Base-by-base conservation (phyloP, 768 basidiomycete genomes). In the Coprinopsis sp. region DNA sequence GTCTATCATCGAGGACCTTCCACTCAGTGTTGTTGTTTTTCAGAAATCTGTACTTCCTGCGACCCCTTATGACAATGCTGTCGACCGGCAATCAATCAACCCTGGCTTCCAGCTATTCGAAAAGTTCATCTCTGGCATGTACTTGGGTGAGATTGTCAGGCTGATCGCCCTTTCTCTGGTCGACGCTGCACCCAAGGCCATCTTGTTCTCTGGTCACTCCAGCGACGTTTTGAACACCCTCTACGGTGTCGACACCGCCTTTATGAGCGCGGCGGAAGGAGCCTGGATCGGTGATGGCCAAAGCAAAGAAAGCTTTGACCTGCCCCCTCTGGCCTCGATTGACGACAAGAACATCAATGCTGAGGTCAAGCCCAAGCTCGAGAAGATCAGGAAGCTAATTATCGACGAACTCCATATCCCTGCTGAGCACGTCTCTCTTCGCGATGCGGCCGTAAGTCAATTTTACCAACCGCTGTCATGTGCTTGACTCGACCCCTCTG, bases 41-140 rank as follows among this genome's bases (percentile, higher is more conserved):
- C 53, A 94, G 85, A 83, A 94, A 47, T 73, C 78, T 10, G 81
- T 85, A 42, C 77, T 99, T 11, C 94, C 93, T 4, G 78, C 82
- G 5, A 96, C 95, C 1, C 79, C 87, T 3, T 96, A 82, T 57
- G 96, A 99, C 64, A 93, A 88, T 67, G 81, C 85, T 51, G 71
- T 98, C 18, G 96, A 99, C 64, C 84, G 96, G 42, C 80, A 87
- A 58, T 91, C 87, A 48, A 97, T 98, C 67, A 99, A 99, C 58
- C 93, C 94, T 22, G 73, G 78, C 28, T 86, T 78, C 62, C 96
- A 98, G 63, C 89, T 89, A 2, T 98, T 92, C 61, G 96, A 99
- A 67, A 99, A 98, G 71, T 91, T 96, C 69, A 87, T 99, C 55
- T 96, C 92, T 1, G 96, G 96, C 47, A 97, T 99, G 95, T 99